Evolutionary conservation across 2,329 filamentous ascomycete species (phyloP).

Genomic region (Aspergillus quadrilineatus): DNA sequence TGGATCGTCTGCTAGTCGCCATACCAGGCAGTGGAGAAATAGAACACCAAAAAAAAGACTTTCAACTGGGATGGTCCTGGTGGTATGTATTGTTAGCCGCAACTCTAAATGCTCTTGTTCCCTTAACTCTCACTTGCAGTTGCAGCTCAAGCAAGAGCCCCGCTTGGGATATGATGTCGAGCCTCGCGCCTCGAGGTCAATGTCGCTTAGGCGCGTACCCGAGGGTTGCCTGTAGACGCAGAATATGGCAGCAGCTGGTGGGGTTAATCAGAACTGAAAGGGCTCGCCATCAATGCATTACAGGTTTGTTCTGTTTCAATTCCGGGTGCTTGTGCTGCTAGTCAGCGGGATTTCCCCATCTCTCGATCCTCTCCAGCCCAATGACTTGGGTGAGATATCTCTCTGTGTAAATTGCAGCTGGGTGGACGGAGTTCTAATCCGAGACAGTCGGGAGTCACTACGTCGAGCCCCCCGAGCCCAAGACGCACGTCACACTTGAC

Average conservation of each 20-base stretch:
- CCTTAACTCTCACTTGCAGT: background rate
- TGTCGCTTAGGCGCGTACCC: background rate
- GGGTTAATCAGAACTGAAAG: background rate
- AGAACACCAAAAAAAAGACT: background rate
- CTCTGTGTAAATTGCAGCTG: background rate
- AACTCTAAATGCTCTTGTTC: background rate
- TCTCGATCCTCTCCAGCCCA: background rate
- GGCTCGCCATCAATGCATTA: background rate
- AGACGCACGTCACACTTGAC: background rate
- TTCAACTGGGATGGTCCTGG: background rate
- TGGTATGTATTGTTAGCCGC: background rate
- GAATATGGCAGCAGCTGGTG: background rate
- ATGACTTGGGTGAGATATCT: background rate
- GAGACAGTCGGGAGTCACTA: background rate
- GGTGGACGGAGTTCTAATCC: background rate
- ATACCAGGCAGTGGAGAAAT: background rate
- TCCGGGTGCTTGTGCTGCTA: background rate
- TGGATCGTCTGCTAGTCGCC: conserved; percentile 3
- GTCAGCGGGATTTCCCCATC: background rate
- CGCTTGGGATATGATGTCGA: background rate
- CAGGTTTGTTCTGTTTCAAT: background rate
- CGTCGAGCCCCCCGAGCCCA: background rate
- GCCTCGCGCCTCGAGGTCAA: no score
- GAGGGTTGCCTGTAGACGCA: background rate
- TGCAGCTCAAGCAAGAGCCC: background rate